Percentiles rank a stretch among this genome's conserved stretches.
Conservation (phyloP, 495 filamentous ascomycete genomes). For the Lasiosphaeriaceae sp. region DNA sequence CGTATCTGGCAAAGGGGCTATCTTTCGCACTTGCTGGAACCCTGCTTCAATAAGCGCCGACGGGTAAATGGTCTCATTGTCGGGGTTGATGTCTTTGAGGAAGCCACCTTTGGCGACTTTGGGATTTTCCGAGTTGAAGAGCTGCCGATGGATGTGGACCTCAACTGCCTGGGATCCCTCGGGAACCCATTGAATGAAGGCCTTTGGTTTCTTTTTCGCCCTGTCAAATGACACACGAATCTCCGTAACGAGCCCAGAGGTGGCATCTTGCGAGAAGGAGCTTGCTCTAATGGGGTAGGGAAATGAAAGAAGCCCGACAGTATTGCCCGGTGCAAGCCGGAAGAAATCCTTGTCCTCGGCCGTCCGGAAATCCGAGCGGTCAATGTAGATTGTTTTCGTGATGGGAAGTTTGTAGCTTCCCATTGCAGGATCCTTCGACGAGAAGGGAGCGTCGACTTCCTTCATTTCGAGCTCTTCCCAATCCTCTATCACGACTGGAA, state of each 20-base stretch:
- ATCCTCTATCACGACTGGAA: slow-evolving; percentile 65
- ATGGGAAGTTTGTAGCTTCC: slow-evolving; percentile 57
- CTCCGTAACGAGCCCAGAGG: slow-evolving; percentile 58
- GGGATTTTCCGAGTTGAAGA: slow-evolving; percentile 81
- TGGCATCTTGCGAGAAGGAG: slow-evolving; percentile 65
- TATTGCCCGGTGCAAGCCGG: slow-evolving; percentile 82
- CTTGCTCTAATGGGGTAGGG: slow-evolving; percentile 75
- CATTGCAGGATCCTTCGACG: slow-evolving; percentile 61
- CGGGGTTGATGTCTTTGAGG: slow-evolving; percentile 72
- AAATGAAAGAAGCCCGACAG: slow-evolving; percentile 75
- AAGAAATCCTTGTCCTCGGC: slow-evolving; percentile 78
- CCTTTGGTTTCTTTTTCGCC: slow-evolving; percentile 71
- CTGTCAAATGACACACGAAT: slow-evolving; percentile 58
- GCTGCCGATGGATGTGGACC: slow-evolving; percentile 67
- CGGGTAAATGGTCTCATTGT: slow-evolving; percentile 70
- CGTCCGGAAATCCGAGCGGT: slow-evolving; percentile 82
- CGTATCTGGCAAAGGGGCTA: slow-evolving; percentile 76
- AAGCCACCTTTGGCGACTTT: slow-evolving; percentile 64
- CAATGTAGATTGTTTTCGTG: slow-evolving; percentile 81
- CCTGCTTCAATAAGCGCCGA: slow-evolving; percentile 76
- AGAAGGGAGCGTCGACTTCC: slow-evolving; percentile 63
- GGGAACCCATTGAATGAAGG: slow-evolving; percentile 84
- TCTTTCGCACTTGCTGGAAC: slow-evolving; percentile 63
- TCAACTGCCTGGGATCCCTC: slow-evolving; percentile 60
- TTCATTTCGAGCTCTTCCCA: slow-evolving; percentile 51